phyloP scores from a whole-genome alignment of 805 yeast genomes.

The Torulaspora maleeae region DNA sequence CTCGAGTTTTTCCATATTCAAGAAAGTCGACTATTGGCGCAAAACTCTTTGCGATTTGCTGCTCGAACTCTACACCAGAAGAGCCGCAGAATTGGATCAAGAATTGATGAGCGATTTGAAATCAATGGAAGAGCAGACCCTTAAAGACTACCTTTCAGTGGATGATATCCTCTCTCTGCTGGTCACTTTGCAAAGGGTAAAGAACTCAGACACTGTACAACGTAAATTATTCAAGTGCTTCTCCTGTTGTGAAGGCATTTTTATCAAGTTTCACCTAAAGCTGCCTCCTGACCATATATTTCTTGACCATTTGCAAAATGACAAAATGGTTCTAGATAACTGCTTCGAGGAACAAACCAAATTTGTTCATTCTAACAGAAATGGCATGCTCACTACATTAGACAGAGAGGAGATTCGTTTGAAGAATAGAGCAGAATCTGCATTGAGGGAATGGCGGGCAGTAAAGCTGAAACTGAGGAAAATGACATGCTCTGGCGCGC shows the following conservation, averaged over 20 bases:
- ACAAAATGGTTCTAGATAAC: constrained; percentile 40
- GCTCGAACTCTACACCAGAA: constrained; percentile 36
- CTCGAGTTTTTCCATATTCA: constrained; percentile 29
- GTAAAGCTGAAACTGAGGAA: constrained; percentile 4
- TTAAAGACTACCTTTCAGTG: constrained; percentile 38
- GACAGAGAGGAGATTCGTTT: constrained; percentile 40
- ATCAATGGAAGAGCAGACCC: constrained; percentile 36
- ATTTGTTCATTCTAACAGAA: constrained; percentile 41
- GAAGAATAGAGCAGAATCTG: constrained; percentile 29
- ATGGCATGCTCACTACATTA: constrained; percentile 41
- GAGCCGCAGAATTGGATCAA: constrained; percentile 31
- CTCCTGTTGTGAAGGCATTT: constrained; percentile 29
- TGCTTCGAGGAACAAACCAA: constrained; percentile 36
- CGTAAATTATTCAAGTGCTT: constrained; percentile 26
- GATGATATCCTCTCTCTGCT: constrained; percentile 39
- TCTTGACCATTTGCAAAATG: constrained; percentile 58
- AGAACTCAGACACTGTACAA: constrained; percentile 16
- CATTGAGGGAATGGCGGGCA: constrained; percentile 45
- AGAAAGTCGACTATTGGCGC: constrained; percentile 61
- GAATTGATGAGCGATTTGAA: constrained; percentile 36
- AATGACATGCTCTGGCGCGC: constrained; percentile 21
- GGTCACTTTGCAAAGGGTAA: constrained; percentile 36
- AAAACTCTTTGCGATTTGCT: constrained; percentile 40
- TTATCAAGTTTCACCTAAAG: constrained; percentile 39
- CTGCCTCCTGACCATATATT: constrained; percentile 54